Conservation (phyloP, 2,329 filamentous ascomycete species). For the Aspergillus versicolor region DNA sequence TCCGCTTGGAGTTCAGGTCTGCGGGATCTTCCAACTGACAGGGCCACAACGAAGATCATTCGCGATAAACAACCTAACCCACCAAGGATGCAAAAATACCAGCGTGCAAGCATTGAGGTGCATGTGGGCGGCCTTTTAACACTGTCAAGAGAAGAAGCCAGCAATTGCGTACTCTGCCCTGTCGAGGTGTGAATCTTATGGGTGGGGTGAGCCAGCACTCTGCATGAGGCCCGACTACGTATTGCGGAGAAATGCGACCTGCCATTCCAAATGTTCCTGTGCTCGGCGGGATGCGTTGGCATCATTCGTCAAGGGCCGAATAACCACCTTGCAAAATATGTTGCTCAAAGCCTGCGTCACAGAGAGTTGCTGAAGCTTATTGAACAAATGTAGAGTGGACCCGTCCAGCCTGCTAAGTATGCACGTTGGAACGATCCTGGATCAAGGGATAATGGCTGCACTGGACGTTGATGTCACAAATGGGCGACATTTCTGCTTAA, state of each 20-base stretch:
- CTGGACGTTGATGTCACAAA: conserved; percentile 1
- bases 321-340: neutral
- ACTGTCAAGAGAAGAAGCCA: neutral
- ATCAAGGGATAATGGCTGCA: conserved; percentile 5
- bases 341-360: neutral
- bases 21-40: conserved; percentile 10
- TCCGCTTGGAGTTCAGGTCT: neutral
- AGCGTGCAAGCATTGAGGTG: neutral
- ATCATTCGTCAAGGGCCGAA: conserved; percentile 16
- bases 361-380: neutral
- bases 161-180: conserved; percentile 6
- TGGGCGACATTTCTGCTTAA: neutral
- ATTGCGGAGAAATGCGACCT: conserved; percentile 23
- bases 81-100: neutral
- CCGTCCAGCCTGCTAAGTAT: neutral
- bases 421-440: neutral
- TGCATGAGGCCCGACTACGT: conserved; percentile 10
- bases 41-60: conserved; percentile 12
- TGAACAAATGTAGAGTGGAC: neutral
- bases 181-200: conserved; percentile 2
- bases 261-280: conserved; percentile 15
- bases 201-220: conserved; percentile 16
- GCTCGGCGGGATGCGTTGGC: conserved; percentile 17
- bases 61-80: conserved; percentile 11
- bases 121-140: neutral